Percentiles rank a stretch among this genome's conserved stretches.
phyloP scores from a whole-genome alignment of 2,329 filamentous ascomycete genomes.

The Tolypocladium tundrense region DNA sequence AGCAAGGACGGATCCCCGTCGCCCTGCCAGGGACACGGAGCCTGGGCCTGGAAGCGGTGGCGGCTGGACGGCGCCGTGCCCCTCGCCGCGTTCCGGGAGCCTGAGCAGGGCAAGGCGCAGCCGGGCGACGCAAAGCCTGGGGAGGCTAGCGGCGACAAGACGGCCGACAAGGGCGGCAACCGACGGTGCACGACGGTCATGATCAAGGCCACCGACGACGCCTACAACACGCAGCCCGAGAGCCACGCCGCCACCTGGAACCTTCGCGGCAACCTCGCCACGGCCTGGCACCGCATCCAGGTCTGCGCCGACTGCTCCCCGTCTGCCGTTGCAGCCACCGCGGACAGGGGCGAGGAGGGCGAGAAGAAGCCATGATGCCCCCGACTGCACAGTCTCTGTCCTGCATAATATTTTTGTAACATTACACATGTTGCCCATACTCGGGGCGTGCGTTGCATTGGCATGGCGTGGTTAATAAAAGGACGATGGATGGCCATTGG shows the following conservation, averaged over 20 bases:
- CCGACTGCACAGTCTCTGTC: background rate
- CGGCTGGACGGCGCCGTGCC: constrained; percentile 40
- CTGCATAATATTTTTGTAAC: background rate
- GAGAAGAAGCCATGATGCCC: background rate
- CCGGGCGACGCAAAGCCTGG: constrained; percentile 1
- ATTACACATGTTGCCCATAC: background rate
- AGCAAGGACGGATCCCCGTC: constrained; percentile 14
- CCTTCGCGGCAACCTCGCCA: constrained; percentile 52
- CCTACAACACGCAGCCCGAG: constrained; percentile 58
- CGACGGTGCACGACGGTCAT: constrained; percentile 40
- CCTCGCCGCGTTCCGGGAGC: constrained; percentile 14
- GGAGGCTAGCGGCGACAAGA: background rate
- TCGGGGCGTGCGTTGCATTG: background rate
- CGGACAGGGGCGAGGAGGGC: background rate
- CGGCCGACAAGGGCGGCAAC: constrained; percentile 8
- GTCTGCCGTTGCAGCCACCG: background rate
- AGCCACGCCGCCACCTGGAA: constrained; percentile 51
- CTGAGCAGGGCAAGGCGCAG: background rate
- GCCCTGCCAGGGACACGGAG: constrained; percentile 30
- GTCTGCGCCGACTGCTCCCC: constrained; percentile 22
- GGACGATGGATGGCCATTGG: background rate
- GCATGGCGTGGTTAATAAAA: background rate
- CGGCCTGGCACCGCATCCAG: constrained; percentile 53
- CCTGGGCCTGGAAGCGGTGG: constrained; percentile 59
- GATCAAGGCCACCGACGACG: constrained; percentile 56